Percentiles rank a stretch among this genome's conserved stretches.
phyloP scores from a whole-genome alignment of 2,329 filamentous ascomycete species.

The Bipolaris oryzae region DNA sequence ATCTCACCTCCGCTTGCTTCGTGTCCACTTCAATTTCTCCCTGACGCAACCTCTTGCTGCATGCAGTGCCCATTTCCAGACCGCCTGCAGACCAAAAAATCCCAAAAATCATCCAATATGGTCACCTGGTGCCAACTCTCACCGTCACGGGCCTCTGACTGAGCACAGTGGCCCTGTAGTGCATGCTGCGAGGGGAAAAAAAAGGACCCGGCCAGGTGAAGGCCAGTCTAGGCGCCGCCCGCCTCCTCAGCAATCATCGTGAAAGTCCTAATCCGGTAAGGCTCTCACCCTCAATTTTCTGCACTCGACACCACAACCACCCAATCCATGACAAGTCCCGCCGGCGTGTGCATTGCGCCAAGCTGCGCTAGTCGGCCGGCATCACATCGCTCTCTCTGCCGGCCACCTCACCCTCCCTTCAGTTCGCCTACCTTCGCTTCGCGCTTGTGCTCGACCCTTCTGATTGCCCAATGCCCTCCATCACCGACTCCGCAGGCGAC shows the following conservation, averaged over 20 bases:
- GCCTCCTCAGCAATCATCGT: constrained; percentile 36
- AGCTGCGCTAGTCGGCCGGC: constrained; percentile 21
- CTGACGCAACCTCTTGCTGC: background rate
- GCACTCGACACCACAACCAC: constrained; percentile 25
- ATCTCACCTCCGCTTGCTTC: background rate
- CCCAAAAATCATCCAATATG: constrained; percentile 11
- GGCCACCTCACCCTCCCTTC: constrained; percentile 21
- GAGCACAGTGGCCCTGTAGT: constrained; percentile 15
- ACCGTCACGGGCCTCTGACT: constrained; percentile 18
- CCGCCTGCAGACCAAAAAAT: constrained; percentile 16
- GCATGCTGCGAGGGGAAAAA: constrained; percentile 11
- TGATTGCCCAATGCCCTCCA: constrained; percentile 40
- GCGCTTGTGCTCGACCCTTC: constrained; percentile 28
- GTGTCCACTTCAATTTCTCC: background rate
- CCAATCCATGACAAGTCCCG: constrained; percentile 30
- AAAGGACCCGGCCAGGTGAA: constrained; percentile 21
- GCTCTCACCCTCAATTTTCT: constrained; percentile 35
- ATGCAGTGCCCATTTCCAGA: constrained; percentile 3
- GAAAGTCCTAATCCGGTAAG: constrained; percentile 42
- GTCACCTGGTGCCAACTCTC: constrained; percentile 18
- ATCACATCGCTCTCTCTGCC: constrained; percentile 31
- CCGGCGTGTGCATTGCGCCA: constrained; percentile 27
- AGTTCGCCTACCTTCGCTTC: constrained; percentile 28
- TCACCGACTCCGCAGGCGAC: constrained; percentile 38
- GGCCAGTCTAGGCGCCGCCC: constrained; percentile 34